Percentiles rank a stretch among this genome's conserved stretches.
Conservation (phyloP, 169 alveolate genomes). For the Ophryocystis elektroscirrha region DNA sequence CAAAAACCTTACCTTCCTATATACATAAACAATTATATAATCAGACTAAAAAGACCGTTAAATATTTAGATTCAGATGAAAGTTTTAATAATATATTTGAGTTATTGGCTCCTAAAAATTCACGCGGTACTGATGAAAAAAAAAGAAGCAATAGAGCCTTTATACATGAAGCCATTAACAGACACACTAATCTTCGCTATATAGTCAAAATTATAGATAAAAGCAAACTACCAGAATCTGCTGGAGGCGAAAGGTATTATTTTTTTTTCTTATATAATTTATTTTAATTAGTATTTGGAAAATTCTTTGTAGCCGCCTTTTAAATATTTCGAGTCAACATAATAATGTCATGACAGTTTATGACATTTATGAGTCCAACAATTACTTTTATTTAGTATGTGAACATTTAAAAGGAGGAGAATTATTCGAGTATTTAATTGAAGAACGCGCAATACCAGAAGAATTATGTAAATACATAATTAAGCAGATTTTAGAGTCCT, state of each 20-base stretch:
- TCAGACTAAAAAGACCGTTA: no score
- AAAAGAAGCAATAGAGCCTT: no score
- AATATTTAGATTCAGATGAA: no score
- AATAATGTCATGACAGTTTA: constrained; percentile 42
- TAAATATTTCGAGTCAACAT: constrained; percentile 43
- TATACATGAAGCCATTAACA: neutral
- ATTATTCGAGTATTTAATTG: constrained; percentile 49
- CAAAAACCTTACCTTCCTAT: no score
- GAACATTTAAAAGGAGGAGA: constrained; percentile 64
- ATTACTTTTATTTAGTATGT: constrained; percentile 43
- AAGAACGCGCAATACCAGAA: constrained; percentile 56
- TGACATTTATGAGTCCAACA: constrained; percentile 52
- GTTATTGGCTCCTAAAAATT: no score
- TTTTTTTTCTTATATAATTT: neutral
- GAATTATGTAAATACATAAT: constrained; percentile 54
- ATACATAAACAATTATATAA: no score
- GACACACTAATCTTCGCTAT: neutral
- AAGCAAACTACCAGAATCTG: neutral
- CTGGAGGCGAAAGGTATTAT: constrained; percentile 6
- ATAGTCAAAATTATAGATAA: constrained; percentile 3
- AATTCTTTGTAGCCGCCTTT: constrained; percentile 41
- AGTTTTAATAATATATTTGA: no score
- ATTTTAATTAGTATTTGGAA: constrained; percentile 31
- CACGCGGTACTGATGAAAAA: no score
- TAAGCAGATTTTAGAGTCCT: constrained; percentile 49